Percentiles rank a stretch among this genome's conserved stretches.
Conservation (phyloP, 75 land plant species). For the Selaginella moellendorffii region DNA sequence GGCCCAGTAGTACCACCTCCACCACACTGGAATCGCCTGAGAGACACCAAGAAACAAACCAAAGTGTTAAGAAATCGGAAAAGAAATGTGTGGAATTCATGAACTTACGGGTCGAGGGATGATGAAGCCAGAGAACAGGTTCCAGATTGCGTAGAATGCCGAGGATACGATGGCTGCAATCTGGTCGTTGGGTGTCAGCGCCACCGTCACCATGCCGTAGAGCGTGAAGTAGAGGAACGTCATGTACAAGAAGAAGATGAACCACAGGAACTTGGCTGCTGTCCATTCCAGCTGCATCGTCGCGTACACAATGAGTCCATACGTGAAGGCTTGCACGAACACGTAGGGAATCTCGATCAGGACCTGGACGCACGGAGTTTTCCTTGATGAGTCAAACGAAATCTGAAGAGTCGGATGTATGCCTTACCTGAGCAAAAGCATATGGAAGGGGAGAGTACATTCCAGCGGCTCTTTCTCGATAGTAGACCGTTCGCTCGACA, state of each 20-base stretch:
- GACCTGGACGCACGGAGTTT: neutral
- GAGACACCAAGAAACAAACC: neutral
- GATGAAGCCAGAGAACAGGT: neutral
- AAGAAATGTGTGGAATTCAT: neutral
- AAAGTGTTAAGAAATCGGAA: no score
- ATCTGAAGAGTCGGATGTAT: neutral
- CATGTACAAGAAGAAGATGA: neutral
- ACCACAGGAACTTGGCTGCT: neutral
- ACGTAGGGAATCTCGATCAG: neutral
- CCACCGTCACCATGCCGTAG: neutral
- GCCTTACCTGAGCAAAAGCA: neutral
- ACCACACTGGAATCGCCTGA: constrained; percentile 2
- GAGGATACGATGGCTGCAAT: neutral
- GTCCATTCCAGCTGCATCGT: neutral
- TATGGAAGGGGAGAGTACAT: neutral
- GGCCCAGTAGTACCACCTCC: constrained; percentile 10
- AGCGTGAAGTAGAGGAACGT: neutral
- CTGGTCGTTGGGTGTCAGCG: neutral
- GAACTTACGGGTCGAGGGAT: neutral
- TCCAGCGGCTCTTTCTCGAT: neutral
- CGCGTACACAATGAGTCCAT: neutral
- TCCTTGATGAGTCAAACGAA: neutral
- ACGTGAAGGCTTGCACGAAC: neutral
- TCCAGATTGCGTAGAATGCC: neutral
- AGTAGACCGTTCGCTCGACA: neutral